Evolutionary conservation across 345 rosid genomes (phyloP), one percentile per base, ranked within the genome.

Genomic region (Ceriops zippeliana): DNA sequence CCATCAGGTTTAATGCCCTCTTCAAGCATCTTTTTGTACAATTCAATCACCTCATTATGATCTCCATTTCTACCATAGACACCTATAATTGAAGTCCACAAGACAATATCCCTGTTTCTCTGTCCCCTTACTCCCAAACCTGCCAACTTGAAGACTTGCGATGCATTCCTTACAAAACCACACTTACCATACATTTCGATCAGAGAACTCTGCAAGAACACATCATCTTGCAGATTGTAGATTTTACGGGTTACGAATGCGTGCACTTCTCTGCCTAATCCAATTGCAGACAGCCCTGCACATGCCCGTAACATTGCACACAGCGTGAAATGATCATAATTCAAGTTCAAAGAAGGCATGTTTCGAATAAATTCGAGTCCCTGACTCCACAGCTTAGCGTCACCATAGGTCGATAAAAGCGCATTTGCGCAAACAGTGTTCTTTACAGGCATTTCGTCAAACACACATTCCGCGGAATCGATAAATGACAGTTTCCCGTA

Each of bases 111-210:
- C 62, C 70, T 72, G 28, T 66, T 70, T 46, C 71, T 70, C 65
- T 68, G 75, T 26, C 38, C 70, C 69, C 52, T 66, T 7, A 54
- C 28, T 53, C 54, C 51, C 68, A 56, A 61, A 32, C 84, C 88
- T 2, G 73, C 70, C 54, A 79, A 64, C 30, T 66, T 66, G 56
- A 85, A 87, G 5, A 85, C 85, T 51, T 65, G 77, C 60, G 69
- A 70, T 58, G 86, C 89, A 72, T 81, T 75, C 70, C n/a, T 47
- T 20, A 78, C 79, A 34, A 75, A 69, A 62, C 91, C 89, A 75
- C 83, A 81, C 66, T 83, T 84, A 19, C 86, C 89, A 75, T 87
- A 82, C 87, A 83, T 80, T 74, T 87, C 91, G 66, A 82, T 78
- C 76, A 87, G 58, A n/a, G 91, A 83, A 66, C 87, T 85, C 64